Conservation (phyloP, 2,329 filamentous ascomycete genomes). For the Cladosporium sp. region DNA sequence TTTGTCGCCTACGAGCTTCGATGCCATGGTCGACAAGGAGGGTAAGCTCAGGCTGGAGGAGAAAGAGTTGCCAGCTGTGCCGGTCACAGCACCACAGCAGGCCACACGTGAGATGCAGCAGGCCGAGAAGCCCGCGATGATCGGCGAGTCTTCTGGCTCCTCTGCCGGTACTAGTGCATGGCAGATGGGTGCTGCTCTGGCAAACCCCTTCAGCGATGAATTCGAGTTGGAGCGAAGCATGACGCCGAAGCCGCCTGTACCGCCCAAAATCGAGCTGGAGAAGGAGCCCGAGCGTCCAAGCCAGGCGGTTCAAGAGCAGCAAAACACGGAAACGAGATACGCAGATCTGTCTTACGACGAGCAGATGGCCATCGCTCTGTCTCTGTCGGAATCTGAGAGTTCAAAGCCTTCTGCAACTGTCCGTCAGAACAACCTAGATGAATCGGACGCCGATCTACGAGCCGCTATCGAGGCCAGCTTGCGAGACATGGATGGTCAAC, state of each 20-base stretch:
- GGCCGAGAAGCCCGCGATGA: conserved; percentile 16
- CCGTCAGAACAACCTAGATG: conserved; percentile 20
- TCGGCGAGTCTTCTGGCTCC: conserved; percentile 17
- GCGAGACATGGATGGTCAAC: conserved; percentile 24
- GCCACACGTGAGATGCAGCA: conserved; percentile 20
- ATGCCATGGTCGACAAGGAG: conserved; percentile 29
- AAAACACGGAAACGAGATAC: conserved; percentile 16
- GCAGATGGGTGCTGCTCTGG: conserved; percentile 36
- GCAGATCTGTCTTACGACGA: conserved; percentile 32
- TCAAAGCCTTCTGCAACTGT: conserved; percentile 21
- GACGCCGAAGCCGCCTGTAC: conserved; percentile 40
- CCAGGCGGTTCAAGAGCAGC: conserved; percentile 3
- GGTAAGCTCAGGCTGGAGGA: conserved; percentile 24
- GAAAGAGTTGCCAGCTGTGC: neutral
- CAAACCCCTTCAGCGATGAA: conserved; percentile 46
- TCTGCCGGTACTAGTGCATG: conserved; percentile 28
- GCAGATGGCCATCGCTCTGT: conserved; percentile 34
- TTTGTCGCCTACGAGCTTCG: conserved; percentile 24
- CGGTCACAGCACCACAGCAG: neutral
- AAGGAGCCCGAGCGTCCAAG: conserved; percentile 14
- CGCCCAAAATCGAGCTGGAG: conserved; percentile 40
- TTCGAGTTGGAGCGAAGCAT: conserved; percentile 36
- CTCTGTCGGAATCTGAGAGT: conserved; percentile 32
- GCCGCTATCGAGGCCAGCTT: conserved; percentile 34
- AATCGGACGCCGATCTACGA: conserved; percentile 25